A percentile compares a stretch with the other conserved stretches of the same genome.
Conservation (phyloP, 176 grass and related monocot species). For the Alopecurus myosuroides region DNA sequence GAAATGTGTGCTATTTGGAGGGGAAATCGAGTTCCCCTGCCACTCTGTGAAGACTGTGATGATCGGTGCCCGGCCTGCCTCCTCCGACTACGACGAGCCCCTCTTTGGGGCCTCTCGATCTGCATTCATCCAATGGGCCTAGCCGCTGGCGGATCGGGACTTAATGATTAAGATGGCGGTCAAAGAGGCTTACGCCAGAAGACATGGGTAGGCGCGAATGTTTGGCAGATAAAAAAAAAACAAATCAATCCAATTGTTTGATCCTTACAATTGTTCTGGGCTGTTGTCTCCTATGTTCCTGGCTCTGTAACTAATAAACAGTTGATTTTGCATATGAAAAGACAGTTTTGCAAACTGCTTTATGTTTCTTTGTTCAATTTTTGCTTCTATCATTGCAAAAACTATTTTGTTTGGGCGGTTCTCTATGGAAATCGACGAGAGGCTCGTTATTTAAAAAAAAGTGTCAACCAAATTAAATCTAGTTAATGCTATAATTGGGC, state of each 20-base stretch:
- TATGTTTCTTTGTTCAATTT: background rate
- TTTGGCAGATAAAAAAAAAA: background rate
- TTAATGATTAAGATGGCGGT: background rate
- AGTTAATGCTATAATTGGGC: background rate
- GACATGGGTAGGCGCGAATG: background rate
- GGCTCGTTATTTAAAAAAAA: no score
- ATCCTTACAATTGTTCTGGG: background rate
- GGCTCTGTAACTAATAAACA: background rate
- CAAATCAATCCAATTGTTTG: background rate
- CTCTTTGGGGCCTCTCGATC: no score
- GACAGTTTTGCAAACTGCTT: background rate
- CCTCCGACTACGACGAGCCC: no score
- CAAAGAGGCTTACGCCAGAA: background rate
- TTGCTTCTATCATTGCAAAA: background rate
- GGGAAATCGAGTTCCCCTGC: no score
- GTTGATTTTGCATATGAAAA: background rate
- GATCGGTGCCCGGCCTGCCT: no score
- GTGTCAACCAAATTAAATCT: background rate
- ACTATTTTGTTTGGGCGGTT: background rate
- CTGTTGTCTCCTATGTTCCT: background rate
- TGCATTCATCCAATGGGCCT: no score
- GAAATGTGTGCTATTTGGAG: no score
- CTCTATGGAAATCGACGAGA: background rate
- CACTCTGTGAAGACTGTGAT: no score
- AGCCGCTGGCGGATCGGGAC: background rate